Base-by-base conservation (phyloP, 306 rosid species). In the Quercus rubra region DNA sequence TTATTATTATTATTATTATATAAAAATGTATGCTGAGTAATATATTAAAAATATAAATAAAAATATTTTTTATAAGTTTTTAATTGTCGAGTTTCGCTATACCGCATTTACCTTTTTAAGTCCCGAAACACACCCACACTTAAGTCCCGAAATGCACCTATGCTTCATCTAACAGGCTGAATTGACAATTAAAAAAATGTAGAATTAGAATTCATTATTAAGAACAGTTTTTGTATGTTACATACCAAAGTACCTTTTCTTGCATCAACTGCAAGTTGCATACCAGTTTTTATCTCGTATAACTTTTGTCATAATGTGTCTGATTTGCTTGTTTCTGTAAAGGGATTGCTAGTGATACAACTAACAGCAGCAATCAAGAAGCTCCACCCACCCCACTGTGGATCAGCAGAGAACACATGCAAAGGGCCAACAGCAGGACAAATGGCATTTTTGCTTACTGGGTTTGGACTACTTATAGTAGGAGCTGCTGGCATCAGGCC, bases 401-500 rank as follows among this genome's bases (percentile, higher is more conserved):
- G 31, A 63, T 79, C 74, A 14, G 87, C 72, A 67, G 88, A 85
- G 55, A 41, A n/a, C 5, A 59, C 75, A 28, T 94, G 98, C 87
- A 74, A 38, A 83, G 94, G 83, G 6, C 88, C 97, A 76, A 88
- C 97, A 12, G 7, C 79, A 6, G 93, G 94, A n/a, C 98, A 92
- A 80, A 79, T 88, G 90, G 79, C 84, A 4, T 92, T 92, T 78
- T 79, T 94, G 1, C 9, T 91, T 15, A 4, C 77, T 23, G 91
- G 93, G 61, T 91, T 92, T 14, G 92, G 84, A 2, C 72, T 88
- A 14, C 77, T 94, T n/a, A 8, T 90, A 31, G 49, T 90, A 3
- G 98, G 97, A 74, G 94, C 97, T 4, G 97, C 90, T 1, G 97
- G 97, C 14, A 78, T 94, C 46, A 71, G 98, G 69, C 98, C 98